Evolutionary conservation across 2,329 filamentous ascomycete species (phyloP).

Genomic region (Fusarium sp.): DNA sequence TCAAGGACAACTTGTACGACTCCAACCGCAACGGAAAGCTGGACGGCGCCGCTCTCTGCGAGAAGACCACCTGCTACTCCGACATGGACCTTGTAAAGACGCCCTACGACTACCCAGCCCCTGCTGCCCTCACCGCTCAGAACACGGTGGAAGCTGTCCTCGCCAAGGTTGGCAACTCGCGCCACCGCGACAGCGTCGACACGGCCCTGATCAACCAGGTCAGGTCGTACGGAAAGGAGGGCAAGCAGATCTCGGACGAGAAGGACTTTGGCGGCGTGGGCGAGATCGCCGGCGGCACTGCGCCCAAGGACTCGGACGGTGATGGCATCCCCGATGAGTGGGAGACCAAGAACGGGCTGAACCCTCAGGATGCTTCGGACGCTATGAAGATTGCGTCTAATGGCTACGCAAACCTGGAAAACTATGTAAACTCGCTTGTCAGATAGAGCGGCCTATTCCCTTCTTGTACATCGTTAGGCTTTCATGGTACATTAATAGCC

Average conservation of each 20-base stretch:
- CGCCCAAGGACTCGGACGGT: slow-evolving; percentile 55
- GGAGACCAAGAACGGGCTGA: slow-evolving; percentile 54
- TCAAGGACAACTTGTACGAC: slow-evolving; percentile 62
- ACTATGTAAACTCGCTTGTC: slow-evolving; percentile 60
- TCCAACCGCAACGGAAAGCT: slow-evolving; percentile 58
- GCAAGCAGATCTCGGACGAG: slow-evolving; percentile 58
- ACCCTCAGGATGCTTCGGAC: slow-evolving; percentile 52
- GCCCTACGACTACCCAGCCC: slow-evolving; percentile 55
- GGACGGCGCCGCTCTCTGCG: slow-evolving; percentile 57
- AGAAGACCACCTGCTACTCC: slow-evolving; percentile 55
- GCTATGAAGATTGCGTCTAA: slow-evolving; percentile 53
- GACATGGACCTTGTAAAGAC: slow-evolving; percentile 54
- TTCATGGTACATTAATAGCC: too few relatives aligned
- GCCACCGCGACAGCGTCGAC: slow-evolving; percentile 56
- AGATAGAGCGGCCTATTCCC: background rate
- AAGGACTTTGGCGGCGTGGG: slow-evolving; percentile 54
- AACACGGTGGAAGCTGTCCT: slow-evolving; percentile 54
- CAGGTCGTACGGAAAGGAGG: slow-evolving; percentile 55
- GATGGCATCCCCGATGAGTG: slow-evolving; percentile 61
- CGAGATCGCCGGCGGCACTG: slow-evolving; percentile 50
- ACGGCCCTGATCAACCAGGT: slow-evolving; percentile 54
- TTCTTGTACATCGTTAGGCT: background rate
- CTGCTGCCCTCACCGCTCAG: slow-evolving; percentile 50
- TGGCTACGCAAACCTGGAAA: slow-evolving; percentile 58
- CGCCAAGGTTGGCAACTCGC: slow-evolving; percentile 53